Conservation (phyloP, 805 yeast genomes). For the Lipomyces japonicus region DNA sequence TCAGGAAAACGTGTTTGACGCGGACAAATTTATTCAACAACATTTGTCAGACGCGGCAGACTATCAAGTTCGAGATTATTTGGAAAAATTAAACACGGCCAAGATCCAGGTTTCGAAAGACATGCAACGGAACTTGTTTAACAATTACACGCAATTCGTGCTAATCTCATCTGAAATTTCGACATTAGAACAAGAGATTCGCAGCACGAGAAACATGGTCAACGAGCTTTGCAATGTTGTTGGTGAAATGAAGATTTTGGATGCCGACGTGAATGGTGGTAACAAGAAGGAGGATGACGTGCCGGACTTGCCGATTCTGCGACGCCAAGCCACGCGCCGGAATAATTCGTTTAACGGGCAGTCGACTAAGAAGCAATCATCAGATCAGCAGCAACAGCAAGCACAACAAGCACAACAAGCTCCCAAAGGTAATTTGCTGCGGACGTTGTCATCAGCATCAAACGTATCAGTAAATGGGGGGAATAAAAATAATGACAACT, state of each 20-base stretch:
- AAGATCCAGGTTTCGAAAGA: slow-evolving; percentile 19
- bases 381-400: not conserved
- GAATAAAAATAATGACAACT: not conserved
- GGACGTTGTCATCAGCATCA: slow-evolving; percentile 9
- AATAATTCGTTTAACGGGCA: not conserved
- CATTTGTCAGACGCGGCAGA: slow-evolving; percentile 19
- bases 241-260: slow-evolving; percentile 8
- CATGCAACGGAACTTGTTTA: slow-evolving; percentile 25
- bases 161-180: slow-evolving; percentile 23
- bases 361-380: not conserved
- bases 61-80: slow-evolving; percentile 22
- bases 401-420: not conserved
- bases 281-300: not conserved
- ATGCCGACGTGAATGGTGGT: not conserved
- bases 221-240: slow-evolving; percentile 19
- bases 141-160: slow-evolving; percentile 24
- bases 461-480: not conserved
- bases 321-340: slow-evolving; percentile 10
- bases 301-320: slow-evolving; percentile 14
- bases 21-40: slow-evolving; percentile 4
- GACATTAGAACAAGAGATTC: slow-evolving; percentile 22
- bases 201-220: slow-evolving; percentile 22
- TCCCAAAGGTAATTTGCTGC: not conserved
- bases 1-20: slow-evolving; percentile 10
- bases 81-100: slow-evolving; percentile 18